These are phyloP conservation scores for Fusarium brevicatenulatum DNA, from an alignment of 2,329 filamentous ascomycete genomes.

Conservation along the genomic window DNA sequence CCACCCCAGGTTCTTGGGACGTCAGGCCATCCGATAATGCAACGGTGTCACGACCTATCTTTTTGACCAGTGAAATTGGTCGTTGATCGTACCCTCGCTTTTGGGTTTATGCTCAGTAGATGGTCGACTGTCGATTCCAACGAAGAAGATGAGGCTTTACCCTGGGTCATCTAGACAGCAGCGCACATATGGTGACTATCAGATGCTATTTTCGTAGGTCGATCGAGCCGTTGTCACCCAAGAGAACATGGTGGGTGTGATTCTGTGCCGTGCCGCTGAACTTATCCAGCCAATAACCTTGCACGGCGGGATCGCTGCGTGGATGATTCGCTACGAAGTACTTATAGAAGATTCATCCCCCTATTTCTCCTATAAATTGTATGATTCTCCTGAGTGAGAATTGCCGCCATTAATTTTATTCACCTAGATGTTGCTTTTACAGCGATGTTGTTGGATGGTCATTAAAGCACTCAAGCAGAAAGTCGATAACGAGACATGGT, in stretches of 20 bases:
- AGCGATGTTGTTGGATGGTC: not conserved
- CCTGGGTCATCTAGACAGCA: not conserved
- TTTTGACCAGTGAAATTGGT: too few species aligned
- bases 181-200: not conserved
- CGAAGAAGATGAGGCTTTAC: not conserved
- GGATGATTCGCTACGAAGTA: not conserved
- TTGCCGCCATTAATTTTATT: not conserved
- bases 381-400: too few species aligned
- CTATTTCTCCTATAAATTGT: too few species aligned
- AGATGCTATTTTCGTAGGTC: not conserved
- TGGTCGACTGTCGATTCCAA: not conserved
- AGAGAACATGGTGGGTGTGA: not conserved
- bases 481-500: not conserved
- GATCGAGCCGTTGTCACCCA: not conserved
- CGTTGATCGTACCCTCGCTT: not conserved
- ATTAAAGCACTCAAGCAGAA: not conserved
- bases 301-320: not conserved
- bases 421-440: not conserved
- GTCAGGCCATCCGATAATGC: conserved; percentile 2
- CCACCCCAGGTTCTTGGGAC: not conserved
- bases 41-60: not conserved
- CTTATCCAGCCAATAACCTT: not conserved
- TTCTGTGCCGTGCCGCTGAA: not conserved
- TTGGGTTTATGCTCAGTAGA: not conserved
- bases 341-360: not conserved